Base-by-base conservation (phyloP, 208 protist species). In the Acanthamoeba royreba region DNA sequence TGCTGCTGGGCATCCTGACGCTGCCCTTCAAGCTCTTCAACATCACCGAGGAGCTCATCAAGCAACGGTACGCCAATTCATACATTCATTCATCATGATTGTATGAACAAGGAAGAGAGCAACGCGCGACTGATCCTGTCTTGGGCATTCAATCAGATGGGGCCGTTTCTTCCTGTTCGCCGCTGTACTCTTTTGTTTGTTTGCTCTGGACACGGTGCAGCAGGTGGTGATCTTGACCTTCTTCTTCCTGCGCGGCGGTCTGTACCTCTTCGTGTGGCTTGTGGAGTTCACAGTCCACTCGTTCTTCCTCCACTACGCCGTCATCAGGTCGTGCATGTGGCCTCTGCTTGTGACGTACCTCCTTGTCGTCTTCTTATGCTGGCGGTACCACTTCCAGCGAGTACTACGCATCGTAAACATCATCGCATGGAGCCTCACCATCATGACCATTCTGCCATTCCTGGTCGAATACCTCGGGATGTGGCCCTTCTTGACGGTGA, bases 1-100 rank as follows among this genome's bases (percentile, higher is more conserved):
- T 87, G 42, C 77, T 87, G 42, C 47, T 87, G 0, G 77, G 77
- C 25, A 13, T 87, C 19, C 46, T 87, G 42, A 33, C 47, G 25
- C 31, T 87, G 5, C 77, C 77, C 47, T 87, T 87, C 28, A 49
- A 58, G 43, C 46, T 87, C 13, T 35, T 87, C 77, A 87, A 25
- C 77, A 49, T 87, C 46, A 87, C 77, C 47, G 77, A 87, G 22
- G 77, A 87, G 77, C 77, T 87, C 19, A 45, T 87, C 77, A 87
- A 87, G 77, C 77, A 87, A 35, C 43, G 47, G 40, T 85, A 85
- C 45, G n/a, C 55, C 31, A 4, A 63, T 4, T n/a, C n/a, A n/a
- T n/a, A n/a, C n/a, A n/a, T n/a, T n/a, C n/a, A n/a, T n/a, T n/a
- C n/a, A n/a, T n/a, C n/a, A n/a, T n/a, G n/a, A n/a, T n/a, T n/a